A percentile compares a stretch with the other conserved stretches of the same genome.
Evolutionary conservation across 1,284 basidiomycete genomes (phyloP).

Genomic region (Fistulina hepatica): DNA sequence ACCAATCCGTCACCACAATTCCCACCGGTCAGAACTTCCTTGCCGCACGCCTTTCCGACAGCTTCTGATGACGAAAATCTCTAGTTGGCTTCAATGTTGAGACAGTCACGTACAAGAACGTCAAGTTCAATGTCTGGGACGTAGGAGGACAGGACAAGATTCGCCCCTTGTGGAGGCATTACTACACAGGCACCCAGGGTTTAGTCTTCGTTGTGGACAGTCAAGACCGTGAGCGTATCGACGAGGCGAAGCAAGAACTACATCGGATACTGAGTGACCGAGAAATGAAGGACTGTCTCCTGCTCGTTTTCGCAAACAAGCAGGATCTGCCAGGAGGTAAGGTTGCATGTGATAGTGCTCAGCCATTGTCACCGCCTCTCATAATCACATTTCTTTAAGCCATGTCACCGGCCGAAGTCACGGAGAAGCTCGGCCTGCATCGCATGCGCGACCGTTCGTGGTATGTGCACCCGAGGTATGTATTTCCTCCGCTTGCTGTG

Average conservation of each 20-base stretch:
- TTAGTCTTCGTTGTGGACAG: slow-evolving; percentile 94
- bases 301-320: slow-evolving; percentile 99
- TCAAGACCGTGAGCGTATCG: slow-evolving; percentile 88
- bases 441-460: slow-evolving; percentile 95
- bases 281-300: slow-evolving; percentile 95
- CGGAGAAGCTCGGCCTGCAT: slow-evolving; percentile 93
- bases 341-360: slow-evolving; percentile 20
- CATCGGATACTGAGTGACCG: slow-evolving; percentile 95
- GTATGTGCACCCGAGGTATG: slow-evolving; percentile 97
- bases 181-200: slow-evolving; percentile 98
- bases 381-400: slow-evolving; percentile 36
- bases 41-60: slow-evolving; percentile 3
- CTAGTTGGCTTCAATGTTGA: slow-evolving; percentile 97
- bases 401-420: slow-evolving; percentile 98
- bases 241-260: slow-evolving; percentile 93
- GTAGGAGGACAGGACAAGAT: slow-evolving; percentile 99
- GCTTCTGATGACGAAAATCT: slow-evolving; percentile 8
- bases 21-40: slow-evolving; percentile 69
- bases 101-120: slow-evolving; percentile 99
- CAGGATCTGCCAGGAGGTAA: slow-evolving; percentile 95
- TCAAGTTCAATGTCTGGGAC: slow-evolving; percentile 99
- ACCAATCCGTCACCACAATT: slow-evolving; percentile 97
- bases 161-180: slow-evolving; percentile 96
- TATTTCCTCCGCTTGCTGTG: slow-evolving; percentile 4
- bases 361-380: slow-evolving; percentile 6